Conservation (phyloP, 2,329 filamentous ascomycete species). For the Fusarium sp. region DNA sequence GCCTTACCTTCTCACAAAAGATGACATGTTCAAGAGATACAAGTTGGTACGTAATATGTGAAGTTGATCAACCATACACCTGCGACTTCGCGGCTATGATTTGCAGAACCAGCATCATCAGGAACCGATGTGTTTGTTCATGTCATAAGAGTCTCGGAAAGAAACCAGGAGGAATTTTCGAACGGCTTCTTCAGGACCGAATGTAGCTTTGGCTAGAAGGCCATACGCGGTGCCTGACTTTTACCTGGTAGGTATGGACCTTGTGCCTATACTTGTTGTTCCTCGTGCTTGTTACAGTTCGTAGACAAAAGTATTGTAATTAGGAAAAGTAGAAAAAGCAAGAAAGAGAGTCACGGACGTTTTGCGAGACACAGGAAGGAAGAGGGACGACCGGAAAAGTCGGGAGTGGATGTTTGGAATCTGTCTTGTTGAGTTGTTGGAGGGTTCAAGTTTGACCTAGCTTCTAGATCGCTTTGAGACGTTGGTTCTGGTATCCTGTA, state of each 20-base stretch:
- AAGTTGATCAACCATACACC: background rate
- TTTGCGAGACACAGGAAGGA: background rate
- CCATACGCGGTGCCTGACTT: too few species aligned
- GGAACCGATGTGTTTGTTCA: background rate
- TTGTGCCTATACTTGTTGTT: background rate
- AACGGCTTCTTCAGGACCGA: too few species aligned
- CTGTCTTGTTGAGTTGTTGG: slow-evolving; percentile 12
- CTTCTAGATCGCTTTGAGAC: slow-evolving; percentile 13
- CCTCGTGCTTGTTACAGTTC: background rate
- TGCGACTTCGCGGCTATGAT: background rate
- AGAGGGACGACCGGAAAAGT: background rate
- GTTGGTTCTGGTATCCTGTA: slow-evolving; percentile 12
- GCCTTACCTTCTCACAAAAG: background rate
- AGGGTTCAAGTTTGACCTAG: slow-evolving; percentile 6
- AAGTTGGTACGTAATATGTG: background rate
- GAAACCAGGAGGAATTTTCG: background rate
- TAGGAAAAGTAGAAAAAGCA: background rate
- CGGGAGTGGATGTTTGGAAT: background rate
- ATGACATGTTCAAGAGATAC: background rate
- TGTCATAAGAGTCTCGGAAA: background rate
- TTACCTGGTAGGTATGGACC: background rate
- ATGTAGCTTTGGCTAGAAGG: background rate
- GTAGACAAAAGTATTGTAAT: background rate
- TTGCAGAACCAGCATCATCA: background rate
- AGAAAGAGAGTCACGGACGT: background rate